phyloP scores from a whole-genome alignment of 768 basidiomycete genomes.

The Mycena galericulata region DNA sequence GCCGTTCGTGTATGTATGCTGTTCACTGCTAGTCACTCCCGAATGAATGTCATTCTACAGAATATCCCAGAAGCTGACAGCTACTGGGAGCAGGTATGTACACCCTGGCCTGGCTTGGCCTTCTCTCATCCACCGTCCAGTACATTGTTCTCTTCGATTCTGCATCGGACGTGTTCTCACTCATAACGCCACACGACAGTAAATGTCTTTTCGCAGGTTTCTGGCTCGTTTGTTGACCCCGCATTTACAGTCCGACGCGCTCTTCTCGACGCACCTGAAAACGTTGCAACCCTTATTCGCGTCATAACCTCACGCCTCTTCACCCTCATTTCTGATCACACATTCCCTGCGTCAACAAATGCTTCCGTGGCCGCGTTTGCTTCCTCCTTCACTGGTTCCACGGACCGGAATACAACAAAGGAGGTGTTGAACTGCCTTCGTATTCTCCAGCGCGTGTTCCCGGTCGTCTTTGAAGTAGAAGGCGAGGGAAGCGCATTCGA shows the following conservation, averaged over 20 bases:
- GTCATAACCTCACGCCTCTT: constrained; percentile 77
- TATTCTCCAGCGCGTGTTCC: constrained; percentile 88
- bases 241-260: constrained; percentile 81
- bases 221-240: constrained; percentile 12
- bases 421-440: constrained; percentile 95
- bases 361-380: constrained; percentile 75
- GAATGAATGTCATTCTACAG: constrained; percentile 51
- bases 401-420: constrained; percentile 78
- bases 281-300: constrained; percentile 84
- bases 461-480: constrained; percentile 88
- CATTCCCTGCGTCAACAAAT: constrained; percentile 73
- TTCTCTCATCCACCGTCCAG: constrained; percentile 50
- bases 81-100: constrained; percentile 91
- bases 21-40: background rate
- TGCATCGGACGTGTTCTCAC: constrained; percentile 90
- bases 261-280: constrained; percentile 85
- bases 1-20: constrained; percentile 72
- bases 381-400: constrained; percentile 67
- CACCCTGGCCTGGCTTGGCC: background rate
- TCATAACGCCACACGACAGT: constrained; percentile 90
- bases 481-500: constrained; percentile 82
- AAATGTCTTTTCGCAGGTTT: constrained; percentile 26
- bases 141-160: constrained; percentile 90
- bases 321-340: constrained; percentile 82
- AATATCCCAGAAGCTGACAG: constrained; percentile 79